Evolutionary conservation across 371 early-diverging fungal species (phyloP).

Genomic region (Entomophthora muscae): DNA sequence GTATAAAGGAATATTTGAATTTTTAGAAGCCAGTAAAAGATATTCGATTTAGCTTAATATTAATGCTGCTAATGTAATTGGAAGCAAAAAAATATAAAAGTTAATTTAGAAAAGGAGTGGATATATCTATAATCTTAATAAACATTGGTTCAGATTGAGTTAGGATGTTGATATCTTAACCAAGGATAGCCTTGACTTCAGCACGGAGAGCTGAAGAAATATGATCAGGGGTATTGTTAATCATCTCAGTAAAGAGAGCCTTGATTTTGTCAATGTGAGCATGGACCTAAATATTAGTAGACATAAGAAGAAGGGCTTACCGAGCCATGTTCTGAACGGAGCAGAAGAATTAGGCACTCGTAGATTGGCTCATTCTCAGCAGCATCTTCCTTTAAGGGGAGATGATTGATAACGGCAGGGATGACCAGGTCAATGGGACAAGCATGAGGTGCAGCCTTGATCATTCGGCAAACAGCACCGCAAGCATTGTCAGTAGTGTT

Average conservation of each 20-base stretch:
- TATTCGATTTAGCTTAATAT: too few species aligned
- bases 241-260: slow-evolving; percentile 11
- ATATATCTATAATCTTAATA: too few species aligned
- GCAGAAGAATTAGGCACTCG: slow-evolving; percentile 39
- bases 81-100: too few species aligned
- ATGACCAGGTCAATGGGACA: slow-evolving; percentile 51
- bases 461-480: slow-evolving; percentile 70
- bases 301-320: slow-evolving; percentile 14
- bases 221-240: slow-evolving; percentile 12
- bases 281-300: neutral
- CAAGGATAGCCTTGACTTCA: neutral
- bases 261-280: slow-evolving; percentile 9
- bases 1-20: too few species aligned
- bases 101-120: too few species aligned
- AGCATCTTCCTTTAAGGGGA: slow-evolving; percentile 65
- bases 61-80: too few species aligned
- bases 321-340: slow-evolving; percentile 32
- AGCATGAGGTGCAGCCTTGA: slow-evolving; percentile 41
- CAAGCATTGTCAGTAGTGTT: slow-evolving; percentile 76
- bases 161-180: neutral
- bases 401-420: slow-evolving; percentile 37
- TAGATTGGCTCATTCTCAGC: slow-evolving; percentile 69
- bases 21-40: too few species aligned
- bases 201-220: slow-evolving; percentile 7
- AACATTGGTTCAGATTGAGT: too few species aligned